Percentiles rank a stretch among this genome's conserved stretches.
phyloP scores from a whole-genome alignment of 352 stramenopile genomes.

The Phytopythium cucurbitacearum region DNA sequence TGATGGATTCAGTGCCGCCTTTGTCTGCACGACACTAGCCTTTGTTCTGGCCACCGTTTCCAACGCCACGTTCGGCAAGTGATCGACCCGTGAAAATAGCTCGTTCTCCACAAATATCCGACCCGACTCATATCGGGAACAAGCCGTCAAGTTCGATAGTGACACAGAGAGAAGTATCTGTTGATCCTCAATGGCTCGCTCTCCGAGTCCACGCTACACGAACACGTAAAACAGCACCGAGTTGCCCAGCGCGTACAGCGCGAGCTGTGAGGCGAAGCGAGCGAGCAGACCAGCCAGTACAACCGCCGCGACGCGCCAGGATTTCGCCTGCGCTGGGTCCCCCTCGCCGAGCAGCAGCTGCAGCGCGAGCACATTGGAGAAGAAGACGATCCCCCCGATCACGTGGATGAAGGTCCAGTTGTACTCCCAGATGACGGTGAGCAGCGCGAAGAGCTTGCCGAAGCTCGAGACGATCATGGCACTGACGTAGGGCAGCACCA shows the following conservation, averaged over 20 bases:
- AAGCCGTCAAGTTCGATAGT: slow-evolving; percentile 1
- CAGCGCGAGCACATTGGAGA: slow-evolving; percentile 68
- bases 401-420: slow-evolving; percentile 84
- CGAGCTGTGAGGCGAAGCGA: slow-evolving; percentile 41
- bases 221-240: slow-evolving; percentile 75
- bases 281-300: slow-evolving; percentile 32
- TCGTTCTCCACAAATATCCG: slow-evolving; percentile 14
- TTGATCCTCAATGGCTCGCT: no score
- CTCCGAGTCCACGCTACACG: slow-evolving; percentile 13
- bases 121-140: slow-evolving; percentile 10
- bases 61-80: background rate
- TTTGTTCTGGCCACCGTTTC: slow-evolving; percentile 12
- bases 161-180: no score
- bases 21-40: slow-evolving; percentile 10
- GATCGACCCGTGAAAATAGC: background rate
- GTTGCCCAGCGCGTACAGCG: slow-evolving; percentile 66
- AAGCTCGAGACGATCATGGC: slow-evolving; percentile 82
- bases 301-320: slow-evolving; percentile 31
- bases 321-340: slow-evolving; percentile 26
- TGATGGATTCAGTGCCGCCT: background rate
- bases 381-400: slow-evolving; percentile 66
- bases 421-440: slow-evolving; percentile 86
- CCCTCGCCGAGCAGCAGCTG: slow-evolving; percentile 59
- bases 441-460: slow-evolving; percentile 77
- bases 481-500: slow-evolving; percentile 39